Evolutionary conservation across 73 alveolate species (phyloP).

Genomic region (Tetrahymena borealis): DNA sequence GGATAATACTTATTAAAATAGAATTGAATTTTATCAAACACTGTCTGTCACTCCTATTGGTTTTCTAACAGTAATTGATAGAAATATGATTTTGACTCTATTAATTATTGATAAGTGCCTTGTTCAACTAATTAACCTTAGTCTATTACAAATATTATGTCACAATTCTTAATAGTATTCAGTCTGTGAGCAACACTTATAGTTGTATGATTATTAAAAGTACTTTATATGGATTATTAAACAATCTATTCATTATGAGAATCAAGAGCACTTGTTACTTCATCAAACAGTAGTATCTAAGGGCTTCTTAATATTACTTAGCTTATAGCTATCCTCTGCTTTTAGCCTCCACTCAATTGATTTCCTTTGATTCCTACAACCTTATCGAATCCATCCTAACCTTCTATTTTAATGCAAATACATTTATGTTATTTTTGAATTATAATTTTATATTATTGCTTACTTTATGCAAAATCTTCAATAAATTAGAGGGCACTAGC

Average conservation of each 20-base stretch:
- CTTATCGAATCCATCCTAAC: slow-evolving; percentile 23
- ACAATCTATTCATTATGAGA: slow-evolving; percentile 53
- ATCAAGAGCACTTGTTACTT: slow-evolving; percentile 76
- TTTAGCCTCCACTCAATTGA: slow-evolving; percentile 66
- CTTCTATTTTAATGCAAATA: slow-evolving; percentile 7
- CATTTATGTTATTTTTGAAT: slow-evolving; percentile 12
- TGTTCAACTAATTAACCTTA: slow-evolving; percentile 43
- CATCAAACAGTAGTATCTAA: slow-evolving; percentile 61
- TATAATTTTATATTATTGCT: slow-evolving; percentile 25
- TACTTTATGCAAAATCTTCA: slow-evolving; percentile 26
- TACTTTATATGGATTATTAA: slow-evolving; percentile 35
- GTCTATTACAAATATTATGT: slow-evolving; percentile 38
- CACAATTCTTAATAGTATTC: slow-evolving; percentile 52
- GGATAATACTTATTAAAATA: too few species aligned
- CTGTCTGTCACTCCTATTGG: background rate
- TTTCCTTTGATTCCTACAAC: slow-evolving; percentile 47
- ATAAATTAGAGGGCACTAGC: slow-evolving; percentile 59
- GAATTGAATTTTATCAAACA: background rate
- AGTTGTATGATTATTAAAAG: slow-evolving; percentile 55
- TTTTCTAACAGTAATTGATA: background rate
- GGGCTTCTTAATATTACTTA: slow-evolving; percentile 64
- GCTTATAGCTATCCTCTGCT: slow-evolving; percentile 67
- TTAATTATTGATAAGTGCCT: slow-evolving; percentile 2
- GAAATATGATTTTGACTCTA: background rate
- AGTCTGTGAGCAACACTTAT: slow-evolving; percentile 63